These are phyloP conservation scores for Pythium oligandrum DNA, from an alignment of 352 stramenopile species.

Conservation along the genomic window DNA sequence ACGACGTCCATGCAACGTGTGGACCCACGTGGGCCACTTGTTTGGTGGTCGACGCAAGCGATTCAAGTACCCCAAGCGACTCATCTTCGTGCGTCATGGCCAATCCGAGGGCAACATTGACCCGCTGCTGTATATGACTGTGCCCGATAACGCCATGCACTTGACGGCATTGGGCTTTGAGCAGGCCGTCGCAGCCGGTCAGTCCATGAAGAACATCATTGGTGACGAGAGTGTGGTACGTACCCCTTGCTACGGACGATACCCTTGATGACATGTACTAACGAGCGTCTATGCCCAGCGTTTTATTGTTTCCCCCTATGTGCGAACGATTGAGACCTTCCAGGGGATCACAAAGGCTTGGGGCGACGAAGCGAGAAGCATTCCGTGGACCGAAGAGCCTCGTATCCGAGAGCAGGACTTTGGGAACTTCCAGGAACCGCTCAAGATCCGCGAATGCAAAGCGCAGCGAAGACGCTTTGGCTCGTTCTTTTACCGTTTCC, in stretches of 20 bases:
- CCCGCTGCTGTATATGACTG: conserved; percentile 61
- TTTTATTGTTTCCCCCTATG: conserved; percentile 84
- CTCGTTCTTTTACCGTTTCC: conserved; percentile 88
- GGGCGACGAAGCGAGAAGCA: conserved; percentile 40
- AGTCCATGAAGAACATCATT: conserved; percentile 72
- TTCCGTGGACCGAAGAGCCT: conserved; percentile 80
- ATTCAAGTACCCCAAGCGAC: conserved; percentile 42
- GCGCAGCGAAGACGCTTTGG: conserved; percentile 69
- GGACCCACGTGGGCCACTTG: neutral
- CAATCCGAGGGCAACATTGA: conserved; percentile 86
- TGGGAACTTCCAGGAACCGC: conserved; percentile 85
- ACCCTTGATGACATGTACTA: neutral
- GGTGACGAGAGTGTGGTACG: conserved; percentile 70
- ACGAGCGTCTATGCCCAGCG: conserved; percentile 28
- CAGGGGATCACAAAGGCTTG: conserved; percentile 70
- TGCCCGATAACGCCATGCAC: conserved; percentile 83
- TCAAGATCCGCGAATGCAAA: conserved; percentile 82
- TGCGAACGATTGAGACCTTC: conserved; percentile 87
- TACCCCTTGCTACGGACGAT: neutral
- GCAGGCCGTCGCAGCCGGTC: conserved; percentile 62
- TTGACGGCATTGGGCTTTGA: conserved; percentile 74
- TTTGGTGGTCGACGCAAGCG: conserved; percentile 10
- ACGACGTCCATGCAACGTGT: conserved; percentile 14
- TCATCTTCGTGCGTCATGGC: conserved; percentile 84
- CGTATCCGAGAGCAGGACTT: conserved; percentile 89